Percentiles rank a stretch among this genome's conserved stretches.
Evolutionary conservation across 2,329 filamentous ascomycete species (phyloP).

Genomic region (Aurifilum marmelostoma): DNA sequence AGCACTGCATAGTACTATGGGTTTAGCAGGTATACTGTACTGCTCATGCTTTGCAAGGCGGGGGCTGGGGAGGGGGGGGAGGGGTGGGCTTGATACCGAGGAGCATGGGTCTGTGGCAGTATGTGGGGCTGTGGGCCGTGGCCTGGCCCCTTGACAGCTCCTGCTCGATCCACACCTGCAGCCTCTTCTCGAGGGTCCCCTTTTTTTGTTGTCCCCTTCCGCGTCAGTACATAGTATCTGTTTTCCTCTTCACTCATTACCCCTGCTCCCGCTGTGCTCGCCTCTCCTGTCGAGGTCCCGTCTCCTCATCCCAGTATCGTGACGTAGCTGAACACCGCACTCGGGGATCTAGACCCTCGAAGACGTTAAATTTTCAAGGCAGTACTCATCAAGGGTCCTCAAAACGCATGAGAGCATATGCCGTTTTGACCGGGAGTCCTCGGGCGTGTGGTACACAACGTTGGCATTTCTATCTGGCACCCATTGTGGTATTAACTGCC

Average conservation of each 20-base stretch:
- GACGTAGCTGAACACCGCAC: background rate
- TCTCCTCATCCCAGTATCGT: background rate
- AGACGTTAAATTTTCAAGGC: background rate
- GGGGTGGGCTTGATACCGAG: background rate
- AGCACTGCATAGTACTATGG: background rate
- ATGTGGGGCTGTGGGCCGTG: background rate
- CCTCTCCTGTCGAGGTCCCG: background rate
- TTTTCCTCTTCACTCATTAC: background rate
- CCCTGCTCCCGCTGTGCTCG: background rate
- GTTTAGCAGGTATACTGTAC: too few relatives aligned
- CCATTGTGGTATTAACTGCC: background rate
- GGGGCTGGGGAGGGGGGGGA: background rate
- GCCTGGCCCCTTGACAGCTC: constrained; percentile 2
- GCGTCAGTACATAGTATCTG: background rate
- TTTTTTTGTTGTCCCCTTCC: background rate
- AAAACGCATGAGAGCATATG: background rate
- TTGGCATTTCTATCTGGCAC: background rate
- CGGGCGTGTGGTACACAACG: background rate
- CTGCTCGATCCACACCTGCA: constrained; percentile 10
- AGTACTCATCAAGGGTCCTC: background rate
- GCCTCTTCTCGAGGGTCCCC: constrained; percentile 7
- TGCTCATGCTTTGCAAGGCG: background rate
- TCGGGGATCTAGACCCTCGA: background rate
- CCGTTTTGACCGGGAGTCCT: background rate
- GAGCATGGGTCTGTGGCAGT: background rate